Base-by-base conservation (phyloP, 208 protist species). In the Acanthamoeba lenticulata region DNA sequence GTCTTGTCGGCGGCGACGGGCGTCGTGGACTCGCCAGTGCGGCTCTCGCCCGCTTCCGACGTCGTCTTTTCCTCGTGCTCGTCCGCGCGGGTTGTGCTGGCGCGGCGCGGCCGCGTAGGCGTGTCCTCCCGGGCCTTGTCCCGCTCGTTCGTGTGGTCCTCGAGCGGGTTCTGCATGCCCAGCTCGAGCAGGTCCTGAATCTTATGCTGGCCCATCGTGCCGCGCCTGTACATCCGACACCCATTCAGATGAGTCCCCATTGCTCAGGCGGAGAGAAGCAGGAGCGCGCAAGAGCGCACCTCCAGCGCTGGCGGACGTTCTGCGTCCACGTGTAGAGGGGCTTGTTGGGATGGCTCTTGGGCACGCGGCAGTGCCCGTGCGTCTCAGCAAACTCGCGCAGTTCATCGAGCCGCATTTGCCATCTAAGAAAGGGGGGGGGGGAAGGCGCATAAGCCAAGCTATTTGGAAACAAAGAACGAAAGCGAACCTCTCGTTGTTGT, bases 291-390 rank as follows among this genome's bases (percentile, higher is more conserved):
- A n/a, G n/a, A n/a, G n/a, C n/a, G n/a, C 13, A 65, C 57, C 57
- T 65, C 57, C 57, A 65, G 57, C 57, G 57, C 27, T 65, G 57
- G 57, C 57, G 57, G 27, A 65, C 57, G 57, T 65, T 65, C 27
- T 65, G 57, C 4, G 57, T 65, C 57, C 57, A 65, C 57, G 57
- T 65, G 57, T 65, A 65, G 57, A 65, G 57, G 2, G 57, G 57
- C 57, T 9, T 65, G 57, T 65, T 65, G 27, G 57, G 57, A 24
- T 81, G 24, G 38, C 34, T 40, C 69, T 49, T 81, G 38, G 69
- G 69, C 69, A 81, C 69, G 40, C 69, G 69, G 24, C 69, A 81
- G 34, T 81, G 69, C 2, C 69, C 69, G 24, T 81, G 69, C 40
- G 36, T 34, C 40, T 42, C 15, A 17, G 17, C 17, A 13, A 81